These are phyloP conservation scores for Choiromyces venosus DNA, from an alignment of 495 filamentous ascomycete species.

Conservation along the genomic window DNA sequence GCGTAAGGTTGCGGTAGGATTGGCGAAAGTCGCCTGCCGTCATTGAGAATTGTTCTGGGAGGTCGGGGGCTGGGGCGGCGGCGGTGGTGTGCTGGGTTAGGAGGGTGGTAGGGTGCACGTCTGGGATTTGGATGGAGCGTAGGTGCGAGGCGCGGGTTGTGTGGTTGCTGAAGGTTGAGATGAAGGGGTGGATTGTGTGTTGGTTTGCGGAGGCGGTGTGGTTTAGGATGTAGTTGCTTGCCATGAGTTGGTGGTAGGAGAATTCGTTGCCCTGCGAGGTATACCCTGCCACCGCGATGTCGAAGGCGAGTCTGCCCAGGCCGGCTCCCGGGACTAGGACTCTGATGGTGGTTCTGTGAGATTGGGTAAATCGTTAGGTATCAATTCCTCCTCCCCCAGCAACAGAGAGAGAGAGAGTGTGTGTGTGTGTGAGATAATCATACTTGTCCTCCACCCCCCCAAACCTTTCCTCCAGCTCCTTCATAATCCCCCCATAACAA, in stretches of 20 bases:
- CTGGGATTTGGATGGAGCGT: constrained; percentile 45
- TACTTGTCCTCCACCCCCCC: constrained; percentile 32
- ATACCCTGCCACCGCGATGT: constrained; percentile 67
- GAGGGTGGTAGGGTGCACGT: constrained; percentile 33
- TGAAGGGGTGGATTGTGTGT: constrained; percentile 46
- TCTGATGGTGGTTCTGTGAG: constrained; percentile 45
- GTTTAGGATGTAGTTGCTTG: constrained; percentile 82
- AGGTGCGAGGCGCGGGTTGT: constrained; percentile 44
- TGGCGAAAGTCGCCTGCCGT: constrained; percentile 49
- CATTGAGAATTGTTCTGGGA: constrained; percentile 78
- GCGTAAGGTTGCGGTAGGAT: constrained; percentile 46
- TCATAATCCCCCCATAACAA: constrained; percentile 67
- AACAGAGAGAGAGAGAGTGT: no score
- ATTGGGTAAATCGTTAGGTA: not conserved
- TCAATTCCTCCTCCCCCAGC: constrained; percentile 33
- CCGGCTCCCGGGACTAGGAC: constrained; percentile 88
- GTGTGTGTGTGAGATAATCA: constrained; percentile 13
- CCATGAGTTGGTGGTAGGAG: constrained; percentile 85
- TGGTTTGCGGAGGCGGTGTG: constrained; percentile 33
- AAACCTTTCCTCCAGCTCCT: constrained; percentile 54
- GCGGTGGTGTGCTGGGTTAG: constrained; percentile 37
- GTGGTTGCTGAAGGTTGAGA: constrained; percentile 50
- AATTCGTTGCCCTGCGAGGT: constrained; percentile 87
- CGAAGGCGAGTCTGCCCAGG: constrained; percentile 78
- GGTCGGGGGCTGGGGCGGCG: no score